Conservation (phyloP, 2,329 filamentous ascomycete species). For the Eurotiales sp. region DNA sequence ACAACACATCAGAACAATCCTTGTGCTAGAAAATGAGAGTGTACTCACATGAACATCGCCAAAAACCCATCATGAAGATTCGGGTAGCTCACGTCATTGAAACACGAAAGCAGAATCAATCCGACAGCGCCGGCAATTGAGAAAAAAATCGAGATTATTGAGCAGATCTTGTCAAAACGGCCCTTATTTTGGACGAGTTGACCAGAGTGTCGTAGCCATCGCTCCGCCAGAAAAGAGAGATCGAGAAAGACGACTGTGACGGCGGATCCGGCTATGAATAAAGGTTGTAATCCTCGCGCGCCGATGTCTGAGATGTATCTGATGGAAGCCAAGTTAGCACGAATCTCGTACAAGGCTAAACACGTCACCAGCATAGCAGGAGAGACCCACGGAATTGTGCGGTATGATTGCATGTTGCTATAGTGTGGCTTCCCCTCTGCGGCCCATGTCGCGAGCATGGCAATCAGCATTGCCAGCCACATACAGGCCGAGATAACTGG, state of each 20-base stretch:
- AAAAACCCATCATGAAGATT: conserved; percentile 72
- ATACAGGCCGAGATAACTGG: conserved; percentile 57
- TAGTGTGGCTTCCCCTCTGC: conserved; percentile 51
- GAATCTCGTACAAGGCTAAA: no score
- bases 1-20: no score
- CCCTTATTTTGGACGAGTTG: conserved; percentile 70
- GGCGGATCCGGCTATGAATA: conserved; percentile 59
- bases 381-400: conserved; percentile 52
- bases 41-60: conserved; percentile 65
- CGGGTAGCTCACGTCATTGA: conserved; percentile 71
- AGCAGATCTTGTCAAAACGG: conserved; percentile 35
- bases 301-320: conserved; percentile 55
- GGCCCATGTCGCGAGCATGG: conserved; percentile 58
- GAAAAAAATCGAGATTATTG: conserved; percentile 48
- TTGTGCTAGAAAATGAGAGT: background rate
- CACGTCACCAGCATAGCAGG: no score
- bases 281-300: conserved; percentile 55
- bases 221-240: conserved; percentile 73
- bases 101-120: conserved; percentile 77
- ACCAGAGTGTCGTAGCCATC: conserved; percentile 78
- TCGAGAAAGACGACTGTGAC: conserved; percentile 76
- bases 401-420: conserved; percentile 47
- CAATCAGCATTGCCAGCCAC: conserved; percentile 58
- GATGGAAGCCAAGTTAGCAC: conserved; percentile 2
- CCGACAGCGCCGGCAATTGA: conserved; percentile 74